These are phyloP conservation scores for Colletotrichum gloeosporioides DNA, from an alignment of 2,329 filamentous ascomycete genomes.

Conservation along the genomic window DNA sequence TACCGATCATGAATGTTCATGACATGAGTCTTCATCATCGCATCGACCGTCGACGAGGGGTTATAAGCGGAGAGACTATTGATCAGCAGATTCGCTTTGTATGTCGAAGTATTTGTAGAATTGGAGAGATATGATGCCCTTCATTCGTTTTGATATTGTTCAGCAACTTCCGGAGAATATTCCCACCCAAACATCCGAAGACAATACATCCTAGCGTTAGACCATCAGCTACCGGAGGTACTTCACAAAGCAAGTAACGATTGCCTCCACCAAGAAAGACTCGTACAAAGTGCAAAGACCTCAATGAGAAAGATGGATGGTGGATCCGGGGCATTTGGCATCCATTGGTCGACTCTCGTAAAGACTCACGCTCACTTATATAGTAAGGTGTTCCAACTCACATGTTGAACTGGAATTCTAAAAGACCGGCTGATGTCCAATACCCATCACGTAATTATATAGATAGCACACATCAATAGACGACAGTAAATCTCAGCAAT, in stretches of 20 bases:
- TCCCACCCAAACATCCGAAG: background rate
- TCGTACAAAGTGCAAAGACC: no score
- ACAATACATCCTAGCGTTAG: fast-evolving
- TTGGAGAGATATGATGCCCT: fast-evolving
- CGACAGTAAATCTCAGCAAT: background rate
- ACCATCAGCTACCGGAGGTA: background rate
- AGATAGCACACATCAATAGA: fast-evolving
- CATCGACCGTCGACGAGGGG: background rate
- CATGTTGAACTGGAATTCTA: fast-evolving
- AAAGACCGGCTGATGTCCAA: background rate
- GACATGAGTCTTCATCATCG: background rate
- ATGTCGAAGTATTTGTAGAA: background rate
- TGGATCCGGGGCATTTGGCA: no score
- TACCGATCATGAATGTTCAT: no score
- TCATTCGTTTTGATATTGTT: background rate
- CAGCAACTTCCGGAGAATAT: background rate
- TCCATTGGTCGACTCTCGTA: fast-evolving
- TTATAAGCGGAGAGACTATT: background rate
- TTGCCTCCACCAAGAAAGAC: no score
- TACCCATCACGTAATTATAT: fast-evolving
- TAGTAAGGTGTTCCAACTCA: fast-evolving
- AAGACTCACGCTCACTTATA: background rate
- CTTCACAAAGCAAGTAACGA: no score
- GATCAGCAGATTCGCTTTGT: fast-evolving
- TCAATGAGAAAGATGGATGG: no score